phyloP scores from a whole-genome alignment of 2,329 filamentous ascomycete species.

The Mycocentrospora acerina region DNA sequence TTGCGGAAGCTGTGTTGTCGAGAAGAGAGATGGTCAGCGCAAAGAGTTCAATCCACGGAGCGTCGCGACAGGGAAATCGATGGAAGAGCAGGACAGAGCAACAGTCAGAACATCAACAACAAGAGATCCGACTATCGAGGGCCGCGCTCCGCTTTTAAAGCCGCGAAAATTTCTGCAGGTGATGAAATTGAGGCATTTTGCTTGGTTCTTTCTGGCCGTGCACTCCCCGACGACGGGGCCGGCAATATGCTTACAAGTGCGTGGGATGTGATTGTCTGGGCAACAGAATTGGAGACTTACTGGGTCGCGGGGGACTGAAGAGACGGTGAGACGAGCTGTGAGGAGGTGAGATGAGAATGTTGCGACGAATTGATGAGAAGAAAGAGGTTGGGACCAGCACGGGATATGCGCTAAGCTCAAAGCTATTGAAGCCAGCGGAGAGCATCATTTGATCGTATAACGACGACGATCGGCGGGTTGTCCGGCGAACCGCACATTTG shows the following conservation, averaged over 20 bases:
- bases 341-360: slow-evolving; percentile 8
- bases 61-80: slow-evolving; percentile 31
- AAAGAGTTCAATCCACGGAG: slow-evolving; percentile 24
- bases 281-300: slow-evolving; percentile 32
- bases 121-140: slow-evolving; percentile 1
- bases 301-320: slow-evolving; percentile 18
- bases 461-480: too few species aligned
- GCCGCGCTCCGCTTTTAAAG: slow-evolving; percentile 34
- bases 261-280: slow-evolving; percentile 19
- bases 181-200: slow-evolving; percentile 42
- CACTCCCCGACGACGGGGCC: slow-evolving; percentile 32
- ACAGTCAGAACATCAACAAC: slow-evolving; percentile 24
- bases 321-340: slow-evolving; percentile 8
- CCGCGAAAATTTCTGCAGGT: slow-evolving; percentile 35
- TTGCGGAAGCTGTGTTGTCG: slow-evolving; percentile 24
- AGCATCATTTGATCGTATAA: too few species aligned
- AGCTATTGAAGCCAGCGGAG: too few species aligned
- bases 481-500: too few species aligned
- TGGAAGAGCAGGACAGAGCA: slow-evolving; percentile 30
- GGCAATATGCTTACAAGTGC: slow-evolving; percentile 23
- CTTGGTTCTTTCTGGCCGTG: slow-evolving; percentile 28
- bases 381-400: slow-evolving; percentile 11
- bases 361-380: slow-evolving; percentile 6
- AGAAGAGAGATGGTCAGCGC: slow-evolving; percentile 35
- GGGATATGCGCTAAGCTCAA: too few species aligned